A percentile compares a stretch with the other conserved stretches of the same genome.
Evolutionary conservation across 371 early-diverging fungal species (phyloP).

Genomic region (Amoeboradix gromovi): DNA sequence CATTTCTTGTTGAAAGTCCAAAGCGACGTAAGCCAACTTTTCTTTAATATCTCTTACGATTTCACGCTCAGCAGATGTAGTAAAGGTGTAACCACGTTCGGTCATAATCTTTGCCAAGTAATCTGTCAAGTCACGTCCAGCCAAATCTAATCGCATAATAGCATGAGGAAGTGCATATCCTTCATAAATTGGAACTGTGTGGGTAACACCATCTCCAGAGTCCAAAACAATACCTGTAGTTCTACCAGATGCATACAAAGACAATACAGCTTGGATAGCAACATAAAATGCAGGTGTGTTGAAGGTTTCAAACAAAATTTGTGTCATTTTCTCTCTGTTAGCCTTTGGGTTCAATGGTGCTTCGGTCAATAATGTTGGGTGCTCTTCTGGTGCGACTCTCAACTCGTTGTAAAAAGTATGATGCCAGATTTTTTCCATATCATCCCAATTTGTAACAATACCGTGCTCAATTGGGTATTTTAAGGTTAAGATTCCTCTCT

Average conservation of each 20-base stretch:
- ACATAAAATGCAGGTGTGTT: slow-evolving; percentile 96
- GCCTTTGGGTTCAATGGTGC: slow-evolving; percentile 98
- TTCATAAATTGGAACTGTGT: slow-evolving; percentile 98
- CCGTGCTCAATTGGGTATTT: slow-evolving; percentile 99
- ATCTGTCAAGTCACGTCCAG: slow-evolving; percentile 92
- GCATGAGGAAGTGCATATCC: slow-evolving; percentile 96
- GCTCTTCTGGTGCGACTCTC: slow-evolving; percentile 75
- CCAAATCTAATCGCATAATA: slow-evolving; percentile 83
- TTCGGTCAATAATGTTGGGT: slow-evolving; percentile 95
- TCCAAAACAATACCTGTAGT: slow-evolving; percentile 99
- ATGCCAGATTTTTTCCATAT: slow-evolving; percentile 99
- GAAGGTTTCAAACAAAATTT: slow-evolving; percentile 99
- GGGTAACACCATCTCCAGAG: slow-evolving; percentile 99
- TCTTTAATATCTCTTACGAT: slow-evolving; percentile 99
- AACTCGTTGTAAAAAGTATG: slow-evolving; percentile 85
- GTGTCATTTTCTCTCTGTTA: slow-evolving; percentile 99
- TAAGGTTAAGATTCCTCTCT: slow-evolving; percentile 95
- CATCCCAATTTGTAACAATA: slow-evolving; percentile 99
- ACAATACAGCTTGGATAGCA: slow-evolving; percentile 93
- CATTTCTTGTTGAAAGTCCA: slow-evolving; percentile 95
- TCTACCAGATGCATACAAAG: slow-evolving; percentile 93
- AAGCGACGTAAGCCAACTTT: slow-evolving; percentile 95
- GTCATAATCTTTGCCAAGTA: slow-evolving; percentile 87
- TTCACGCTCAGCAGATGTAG: slow-evolving; percentile 98
- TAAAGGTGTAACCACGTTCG: slow-evolving; percentile 94